A percentile compares a stretch with the other conserved stretches of the same genome.
These are phyloP conservation scores for Fusarium sp. DNA, from an alignment of 2,329 filamentous ascomycete species.

Conservation along the genomic window DNA sequence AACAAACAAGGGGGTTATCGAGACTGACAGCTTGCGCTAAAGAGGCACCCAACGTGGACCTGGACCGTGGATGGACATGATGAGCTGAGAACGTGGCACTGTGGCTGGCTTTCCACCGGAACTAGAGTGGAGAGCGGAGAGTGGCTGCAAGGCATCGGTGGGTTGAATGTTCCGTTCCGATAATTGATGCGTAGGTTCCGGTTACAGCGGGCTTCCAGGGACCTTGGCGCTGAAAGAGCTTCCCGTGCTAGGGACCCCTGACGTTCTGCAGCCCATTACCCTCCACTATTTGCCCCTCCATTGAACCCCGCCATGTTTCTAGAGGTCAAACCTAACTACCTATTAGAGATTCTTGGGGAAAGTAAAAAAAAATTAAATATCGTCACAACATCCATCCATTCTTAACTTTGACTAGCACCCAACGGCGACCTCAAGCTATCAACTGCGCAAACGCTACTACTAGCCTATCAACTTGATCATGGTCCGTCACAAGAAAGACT, in stretches of 20 bases:
- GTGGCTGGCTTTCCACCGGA: neutral
- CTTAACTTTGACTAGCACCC: neutral
- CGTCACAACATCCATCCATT: neutral
- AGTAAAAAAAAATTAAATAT: slow-evolving; percentile 7
- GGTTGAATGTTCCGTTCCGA: slow-evolving; percentile 8
- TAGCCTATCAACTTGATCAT: slow-evolving; percentile 56
- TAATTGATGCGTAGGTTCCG: neutral
- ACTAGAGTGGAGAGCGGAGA: neutral
- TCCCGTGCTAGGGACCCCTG: slow-evolving; percentile 12
- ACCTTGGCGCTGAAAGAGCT: neutral
- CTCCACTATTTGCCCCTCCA: slow-evolving; percentile 28
- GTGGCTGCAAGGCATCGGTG: neutral
- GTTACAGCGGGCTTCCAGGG: slow-evolving; percentile 12
- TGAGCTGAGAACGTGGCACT: slow-evolving; percentile 5
- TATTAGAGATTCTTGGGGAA: slow-evolving; percentile 13
- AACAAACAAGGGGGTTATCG: slow-evolving; percentile 1
- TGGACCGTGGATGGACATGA: neutral
- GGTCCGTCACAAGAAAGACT: slow-evolving; percentile 97
- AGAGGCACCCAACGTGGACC: neutral
- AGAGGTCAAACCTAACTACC: slow-evolving; percentile 1
- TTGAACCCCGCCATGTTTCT: slow-evolving; percentile 30
- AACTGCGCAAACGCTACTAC: neutral
- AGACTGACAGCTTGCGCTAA: slow-evolving; percentile 7
- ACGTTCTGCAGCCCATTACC: neutral
- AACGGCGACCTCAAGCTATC: neutral